Evolutionary conservation across 1,284 basidiomycete species (phyloP).

Genomic region (Athelia sp.): DNA sequence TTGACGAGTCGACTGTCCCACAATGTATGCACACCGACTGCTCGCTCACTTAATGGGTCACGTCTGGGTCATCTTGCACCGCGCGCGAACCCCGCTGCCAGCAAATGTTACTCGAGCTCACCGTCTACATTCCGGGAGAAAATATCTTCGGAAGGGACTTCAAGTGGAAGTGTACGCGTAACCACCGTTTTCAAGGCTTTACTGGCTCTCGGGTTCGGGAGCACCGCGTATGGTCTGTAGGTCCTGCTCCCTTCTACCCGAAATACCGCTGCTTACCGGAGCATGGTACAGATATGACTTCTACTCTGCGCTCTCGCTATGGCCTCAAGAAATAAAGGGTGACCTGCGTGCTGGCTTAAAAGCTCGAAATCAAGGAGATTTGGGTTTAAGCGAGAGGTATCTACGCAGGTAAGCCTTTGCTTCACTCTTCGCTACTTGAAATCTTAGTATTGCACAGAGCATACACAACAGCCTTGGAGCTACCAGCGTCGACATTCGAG

Average conservation of each 20-base stretch:
- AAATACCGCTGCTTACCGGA: neutral
- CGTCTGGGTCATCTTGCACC: too few relatives aligned
- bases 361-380: neutral
- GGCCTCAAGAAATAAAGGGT: neutral
- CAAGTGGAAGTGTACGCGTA: neutral
- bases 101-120: too few relatives aligned
- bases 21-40: too few relatives aligned
- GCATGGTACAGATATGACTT: neutral
- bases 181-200: neutral
- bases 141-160: too few relatives aligned
- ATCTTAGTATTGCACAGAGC: neutral
- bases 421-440: neutral
- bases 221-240: constrained; percentile 1
- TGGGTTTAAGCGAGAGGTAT: neutral
- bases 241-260: neutral
- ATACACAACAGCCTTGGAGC: neutral
- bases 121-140: too few relatives aligned
- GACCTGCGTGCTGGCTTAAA: neutral
- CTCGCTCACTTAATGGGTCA: too few relatives aligned
- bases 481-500: neutral
- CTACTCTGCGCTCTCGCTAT: neutral
- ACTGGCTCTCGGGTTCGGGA: neutral
- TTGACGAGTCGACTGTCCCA: too few relatives aligned
- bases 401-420: neutral
- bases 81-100: too few relatives aligned